phyloP scores from a whole-genome alignment of 306 rosid genomes.

The Sicyos edulis region DNA sequence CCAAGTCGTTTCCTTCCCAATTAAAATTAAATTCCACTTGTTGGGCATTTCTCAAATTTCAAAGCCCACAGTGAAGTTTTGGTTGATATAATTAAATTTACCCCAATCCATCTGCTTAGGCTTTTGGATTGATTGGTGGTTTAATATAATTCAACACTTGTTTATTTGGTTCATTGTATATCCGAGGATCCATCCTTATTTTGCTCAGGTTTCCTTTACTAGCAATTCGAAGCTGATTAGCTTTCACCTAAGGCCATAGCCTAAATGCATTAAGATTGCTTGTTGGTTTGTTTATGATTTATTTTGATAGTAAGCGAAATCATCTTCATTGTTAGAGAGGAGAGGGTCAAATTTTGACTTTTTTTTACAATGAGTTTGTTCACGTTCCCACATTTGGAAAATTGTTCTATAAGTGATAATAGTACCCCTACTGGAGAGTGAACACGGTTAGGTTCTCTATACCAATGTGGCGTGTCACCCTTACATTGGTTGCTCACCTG shows the following conservation, averaged over 20 bases:
- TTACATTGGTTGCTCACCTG: background rate
- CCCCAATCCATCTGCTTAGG: no score
- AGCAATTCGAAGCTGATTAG: background rate
- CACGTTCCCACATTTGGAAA: background rate
- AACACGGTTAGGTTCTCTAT: background rate
- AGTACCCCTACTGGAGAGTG: background rate
- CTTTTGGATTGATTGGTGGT: no score
- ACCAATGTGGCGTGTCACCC: background rate
- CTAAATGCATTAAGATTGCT: background rate
- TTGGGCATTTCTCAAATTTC: no score
- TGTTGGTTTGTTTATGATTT: conserved; percentile 2
- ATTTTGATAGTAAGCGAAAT: background rate
- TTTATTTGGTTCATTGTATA: background rate
- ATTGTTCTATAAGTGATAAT: background rate
- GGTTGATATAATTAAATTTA: no score
- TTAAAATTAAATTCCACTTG: no score
- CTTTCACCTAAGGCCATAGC: background rate
- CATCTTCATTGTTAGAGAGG: background rate
- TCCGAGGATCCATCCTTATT: background rate
- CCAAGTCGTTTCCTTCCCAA: no score
- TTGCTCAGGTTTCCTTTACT: background rate
- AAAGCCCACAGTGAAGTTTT: no score
- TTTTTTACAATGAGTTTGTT: no score
- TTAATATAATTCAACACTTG: no score
- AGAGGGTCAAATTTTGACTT: no score